Conservation (phyloP, 176 grass and related monocot genomes). For the Thalia dealbata region DNA sequence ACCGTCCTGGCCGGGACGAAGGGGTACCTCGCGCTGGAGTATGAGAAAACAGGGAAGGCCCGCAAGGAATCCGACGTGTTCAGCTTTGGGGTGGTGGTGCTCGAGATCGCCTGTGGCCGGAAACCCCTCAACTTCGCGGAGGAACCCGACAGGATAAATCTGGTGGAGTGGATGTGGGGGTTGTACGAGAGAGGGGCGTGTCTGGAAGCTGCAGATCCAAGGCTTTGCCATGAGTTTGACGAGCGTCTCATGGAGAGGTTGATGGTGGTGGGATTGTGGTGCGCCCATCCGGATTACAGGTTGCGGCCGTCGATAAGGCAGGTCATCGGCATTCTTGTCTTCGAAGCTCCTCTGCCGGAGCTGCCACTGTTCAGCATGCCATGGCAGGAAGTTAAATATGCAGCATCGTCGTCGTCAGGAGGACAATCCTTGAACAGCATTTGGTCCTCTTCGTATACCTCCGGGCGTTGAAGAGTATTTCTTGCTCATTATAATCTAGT, state of each 20-base stretch:
- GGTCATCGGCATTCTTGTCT: neutral
- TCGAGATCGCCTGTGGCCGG: no score
- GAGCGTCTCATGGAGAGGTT: neutral
- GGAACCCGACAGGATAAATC: no score
- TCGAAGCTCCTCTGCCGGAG: no score
- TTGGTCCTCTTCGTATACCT: neutral
- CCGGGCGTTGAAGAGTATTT: no score
- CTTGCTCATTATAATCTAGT: no score
- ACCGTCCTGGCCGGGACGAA: slow-evolving; percentile 1
- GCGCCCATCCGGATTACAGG: neutral
- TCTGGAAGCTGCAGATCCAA: neutral
- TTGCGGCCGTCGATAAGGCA: neutral
- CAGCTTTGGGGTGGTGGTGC: no score
- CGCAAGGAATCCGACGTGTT: no score
- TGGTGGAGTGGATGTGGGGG: no score
- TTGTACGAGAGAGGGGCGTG: neutral
- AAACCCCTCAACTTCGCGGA: no score
- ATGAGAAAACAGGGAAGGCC: no score
- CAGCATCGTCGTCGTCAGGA: slow-evolving; percentile 16
- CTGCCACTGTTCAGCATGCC: neutral
- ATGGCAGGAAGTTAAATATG: no score
- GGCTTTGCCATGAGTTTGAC: neutral
- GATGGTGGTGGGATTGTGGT: slow-evolving; percentile 1
- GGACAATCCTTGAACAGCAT: no score
- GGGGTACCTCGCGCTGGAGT: neutral